These are phyloP conservation scores for Sporothrix schenckii DNA, from an alignment of 2,329 filamentous ascomycete genomes.

Conservation along the genomic window DNA sequence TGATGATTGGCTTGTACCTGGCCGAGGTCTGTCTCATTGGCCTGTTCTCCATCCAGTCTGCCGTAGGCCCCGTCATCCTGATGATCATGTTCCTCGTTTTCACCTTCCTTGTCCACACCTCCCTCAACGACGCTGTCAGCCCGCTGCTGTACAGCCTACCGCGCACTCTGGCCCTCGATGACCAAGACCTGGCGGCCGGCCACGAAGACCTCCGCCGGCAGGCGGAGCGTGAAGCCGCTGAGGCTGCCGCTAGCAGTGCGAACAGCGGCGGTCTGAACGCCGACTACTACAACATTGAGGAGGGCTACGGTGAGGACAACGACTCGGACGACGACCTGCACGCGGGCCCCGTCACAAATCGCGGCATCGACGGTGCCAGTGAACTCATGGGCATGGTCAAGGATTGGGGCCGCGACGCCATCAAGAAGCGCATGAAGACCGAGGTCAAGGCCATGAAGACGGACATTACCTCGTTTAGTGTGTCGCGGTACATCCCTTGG, in stretches of 20 bases:
- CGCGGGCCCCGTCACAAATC: conserved; percentile 30
- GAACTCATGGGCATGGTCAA: conserved; percentile 38
- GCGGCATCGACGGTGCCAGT: conserved; percentile 41
- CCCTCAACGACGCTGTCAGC: conserved; percentile 68
- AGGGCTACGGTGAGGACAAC: conserved; percentile 45
- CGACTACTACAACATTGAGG: conserved; percentile 42
- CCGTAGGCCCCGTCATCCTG: conserved; percentile 70
- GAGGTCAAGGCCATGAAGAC: conserved; percentile 36
- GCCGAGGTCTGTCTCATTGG: conserved; percentile 79
- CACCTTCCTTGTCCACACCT: conserved; percentile 74
- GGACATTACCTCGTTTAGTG: conserved; percentile 41
- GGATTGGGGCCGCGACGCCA: conserved; percentile 37
- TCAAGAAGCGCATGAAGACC: conserved; percentile 34
- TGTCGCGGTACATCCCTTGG: conserved; percentile 31
- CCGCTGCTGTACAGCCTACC: conserved; percentile 74
- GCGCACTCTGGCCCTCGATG: conserved; percentile 58
- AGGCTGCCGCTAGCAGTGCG: background rate
- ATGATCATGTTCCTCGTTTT: conserved; percentile 78
- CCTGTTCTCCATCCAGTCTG: conserved; percentile 71
- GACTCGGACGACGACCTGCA: conserved; percentile 44
- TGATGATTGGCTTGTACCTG: conserved; percentile 79
- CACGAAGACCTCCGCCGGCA: conserved; percentile 33
- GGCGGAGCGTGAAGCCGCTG: conserved; percentile 19
- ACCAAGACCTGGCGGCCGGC: conserved; percentile 38
- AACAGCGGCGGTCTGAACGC: conserved; percentile 38